These are phyloP conservation scores for Coemansia sp. DNA, from an alignment of 192 early-diverging fungal genomes.

Conservation along the genomic window DNA sequence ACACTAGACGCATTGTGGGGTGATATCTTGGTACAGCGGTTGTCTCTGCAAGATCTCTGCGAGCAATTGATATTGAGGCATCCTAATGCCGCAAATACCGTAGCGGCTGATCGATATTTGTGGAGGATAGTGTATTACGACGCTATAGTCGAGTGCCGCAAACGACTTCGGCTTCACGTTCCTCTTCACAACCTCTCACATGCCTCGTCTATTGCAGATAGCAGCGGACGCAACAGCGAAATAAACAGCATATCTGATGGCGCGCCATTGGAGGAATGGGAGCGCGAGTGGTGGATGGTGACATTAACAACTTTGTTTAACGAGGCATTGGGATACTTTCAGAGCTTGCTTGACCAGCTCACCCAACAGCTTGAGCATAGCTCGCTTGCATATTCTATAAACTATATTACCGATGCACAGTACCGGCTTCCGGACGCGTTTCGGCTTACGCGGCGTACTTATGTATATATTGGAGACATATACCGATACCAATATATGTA, in stretches of 20 bases:
- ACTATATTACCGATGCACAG: background rate
- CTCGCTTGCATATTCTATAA: constrained; percentile 12
- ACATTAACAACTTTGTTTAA: constrained; percentile 33
- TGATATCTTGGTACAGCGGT: constrained; percentile 34
- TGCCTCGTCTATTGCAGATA: constrained; percentile 28
- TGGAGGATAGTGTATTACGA: constrained; percentile 44
- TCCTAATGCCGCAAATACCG: constrained; percentile 17
- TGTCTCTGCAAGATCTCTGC: constrained; percentile 36
- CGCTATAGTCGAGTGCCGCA: constrained; percentile 44
- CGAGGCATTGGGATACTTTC: constrained; percentile 45
- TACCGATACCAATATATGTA: constrained; percentile 49
- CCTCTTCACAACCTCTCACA: constrained; percentile 31
- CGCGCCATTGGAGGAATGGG: constrained; percentile 26
- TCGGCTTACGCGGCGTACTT: constrained; percentile 30
- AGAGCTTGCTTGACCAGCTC: constrained; percentile 21
- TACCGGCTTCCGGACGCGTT: constrained; percentile 10
- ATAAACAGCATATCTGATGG: constrained; percentile 11
- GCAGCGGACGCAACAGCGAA: constrained; percentile 12
- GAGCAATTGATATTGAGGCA: constrained; percentile 24
- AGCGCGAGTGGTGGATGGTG: constrained; percentile 40
- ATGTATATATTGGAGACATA: constrained; percentile 37
- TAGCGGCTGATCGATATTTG: constrained; percentile 26
- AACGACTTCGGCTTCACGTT: constrained; percentile 33
- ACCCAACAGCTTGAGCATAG: constrained; percentile 6
- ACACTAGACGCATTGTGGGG: constrained; percentile 40